These are phyloP conservation scores for Clavaria fumosa DNA, from an alignment of 768 basidiomycete genomes.

Conservation along the genomic window DNA sequence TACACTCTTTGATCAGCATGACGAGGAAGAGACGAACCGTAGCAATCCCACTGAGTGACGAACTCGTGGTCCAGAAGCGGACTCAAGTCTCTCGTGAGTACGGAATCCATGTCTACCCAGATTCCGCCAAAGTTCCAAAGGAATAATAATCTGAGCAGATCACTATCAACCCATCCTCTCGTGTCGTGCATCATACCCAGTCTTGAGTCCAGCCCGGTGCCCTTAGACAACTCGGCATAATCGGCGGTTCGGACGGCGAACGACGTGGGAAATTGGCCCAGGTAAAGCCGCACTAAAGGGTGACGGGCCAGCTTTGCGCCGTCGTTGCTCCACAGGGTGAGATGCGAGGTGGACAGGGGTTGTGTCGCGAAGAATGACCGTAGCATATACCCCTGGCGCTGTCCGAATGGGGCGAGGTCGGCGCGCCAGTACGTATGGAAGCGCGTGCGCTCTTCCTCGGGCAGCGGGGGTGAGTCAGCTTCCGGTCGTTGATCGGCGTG, in stretches of 20 bases:
- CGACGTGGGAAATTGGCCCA: conserved; percentile 46
- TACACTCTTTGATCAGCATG: background rate
- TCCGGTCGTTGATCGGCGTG: too few species aligned
- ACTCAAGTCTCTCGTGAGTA: conserved; percentile 74
- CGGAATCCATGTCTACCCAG: conserved; percentile 96
- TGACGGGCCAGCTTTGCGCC: conserved; percentile 49
- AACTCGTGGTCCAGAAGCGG: conserved; percentile 90
- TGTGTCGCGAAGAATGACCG: conserved; percentile 93
- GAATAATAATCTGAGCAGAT: conserved; percentile 72
- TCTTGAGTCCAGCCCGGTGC: conserved; percentile 65
- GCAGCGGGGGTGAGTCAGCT: too few species aligned
- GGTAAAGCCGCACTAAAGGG: conserved; percentile 43
- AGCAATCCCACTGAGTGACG: conserved; percentile 98
- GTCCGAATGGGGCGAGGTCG: conserved; percentile 69
- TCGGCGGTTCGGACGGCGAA: conserved; percentile 62
- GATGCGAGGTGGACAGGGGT: conserved; percentile 40
- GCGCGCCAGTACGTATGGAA: conserved; percentile 93
- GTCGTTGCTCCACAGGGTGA: conserved; percentile 92
- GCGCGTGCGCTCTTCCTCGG: conserved; percentile 35
- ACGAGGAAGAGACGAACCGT: conserved; percentile 38
- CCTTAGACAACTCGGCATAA: conserved; percentile 46
- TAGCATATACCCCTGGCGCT: conserved; percentile 81
- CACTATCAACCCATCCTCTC: conserved; percentile 92
- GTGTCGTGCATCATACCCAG: conserved; percentile 48
- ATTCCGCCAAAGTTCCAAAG: conserved; percentile 86